Percentiles rank a stretch among this genome's conserved stretches.
Evolutionary conservation across 1,139 yeast species (phyloP).

Genomic region (Yamadazyma epiphylla): DNA sequence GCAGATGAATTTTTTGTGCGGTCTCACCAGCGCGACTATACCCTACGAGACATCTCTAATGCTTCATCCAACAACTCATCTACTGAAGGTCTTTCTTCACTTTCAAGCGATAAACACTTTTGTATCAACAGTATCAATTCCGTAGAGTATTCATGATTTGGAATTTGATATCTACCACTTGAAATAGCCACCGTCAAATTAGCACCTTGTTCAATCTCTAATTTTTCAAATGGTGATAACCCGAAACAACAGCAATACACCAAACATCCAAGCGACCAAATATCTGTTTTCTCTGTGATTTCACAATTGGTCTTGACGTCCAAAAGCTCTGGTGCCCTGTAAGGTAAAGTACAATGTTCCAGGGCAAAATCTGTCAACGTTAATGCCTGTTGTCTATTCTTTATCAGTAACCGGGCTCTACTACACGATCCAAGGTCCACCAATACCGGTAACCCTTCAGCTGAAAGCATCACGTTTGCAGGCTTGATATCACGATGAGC

Average conservation of each 20-base stretch:
- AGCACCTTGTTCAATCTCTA: slow-evolving; percentile 80
- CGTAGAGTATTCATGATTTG: slow-evolving; percentile 49
- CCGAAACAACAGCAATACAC: slow-evolving; percentile 75
- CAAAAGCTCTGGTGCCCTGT: slow-evolving; percentile 85
- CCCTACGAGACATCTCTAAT: slow-evolving; percentile 23
- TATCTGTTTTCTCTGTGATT: slow-evolving; percentile 72
- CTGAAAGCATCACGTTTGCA: slow-evolving; percentile 77
- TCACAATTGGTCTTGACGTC: slow-evolving; percentile 65
- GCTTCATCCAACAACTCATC: slow-evolving; percentile 54
- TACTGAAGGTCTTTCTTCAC: slow-evolving; percentile 57
- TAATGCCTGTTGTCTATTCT: slow-evolving; percentile 66
- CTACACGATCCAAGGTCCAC: slow-evolving; percentile 83
- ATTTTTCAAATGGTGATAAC: slow-evolving; percentile 81
- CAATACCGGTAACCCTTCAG: slow-evolving; percentile 71
- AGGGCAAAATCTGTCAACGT: slow-evolving; percentile 77
- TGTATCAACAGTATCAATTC: slow-evolving; percentile 53
- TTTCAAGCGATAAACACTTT: slow-evolving; percentile 59
- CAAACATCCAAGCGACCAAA: slow-evolving; percentile 90
- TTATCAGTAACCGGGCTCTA: slow-evolving; percentile 53
- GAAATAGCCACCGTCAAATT: slow-evolving; percentile 73
- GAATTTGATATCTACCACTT: slow-evolving; percentile 66
- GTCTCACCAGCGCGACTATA: not conserved
- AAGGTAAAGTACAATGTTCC: slow-evolving; percentile 84
- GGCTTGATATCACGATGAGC: slow-evolving; percentile 90
- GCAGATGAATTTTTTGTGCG: not conserved